These are phyloP conservation scores for Sporothrix protearum DNA, from an alignment of 2,329 filamentous ascomycete genomes.

Conservation along the genomic window DNA sequence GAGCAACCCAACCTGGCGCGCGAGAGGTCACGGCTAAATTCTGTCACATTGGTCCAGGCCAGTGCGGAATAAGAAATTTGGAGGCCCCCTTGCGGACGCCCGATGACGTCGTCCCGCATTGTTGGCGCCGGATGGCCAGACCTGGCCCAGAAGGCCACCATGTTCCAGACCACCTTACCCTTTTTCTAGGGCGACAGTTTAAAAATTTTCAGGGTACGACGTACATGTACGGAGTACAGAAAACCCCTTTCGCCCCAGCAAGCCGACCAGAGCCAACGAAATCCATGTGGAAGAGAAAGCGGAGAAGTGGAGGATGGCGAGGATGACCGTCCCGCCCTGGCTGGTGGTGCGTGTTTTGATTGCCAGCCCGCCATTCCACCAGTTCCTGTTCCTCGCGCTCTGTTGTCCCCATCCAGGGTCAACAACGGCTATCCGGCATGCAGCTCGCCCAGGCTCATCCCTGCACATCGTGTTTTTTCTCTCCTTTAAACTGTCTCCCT, in stretches of 20 bases:
- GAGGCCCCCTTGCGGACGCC: conserved; percentile 10
- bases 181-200: background rate
- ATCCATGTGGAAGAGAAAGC: conserved; percentile 17
- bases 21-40: background rate
- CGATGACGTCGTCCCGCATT: conserved; percentile 25
- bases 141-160: background rate
- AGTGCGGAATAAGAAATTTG: conserved; percentile 5
- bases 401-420: background rate
- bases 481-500: background rate
- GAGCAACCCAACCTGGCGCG: background rate
- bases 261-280: background rate
- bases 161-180: conserved; percentile 18
- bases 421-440: conserved; percentile 21
- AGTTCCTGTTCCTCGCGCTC: background rate
- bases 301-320: conserved; percentile 16
- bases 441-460: conserved; percentile 8
- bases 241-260: background rate
- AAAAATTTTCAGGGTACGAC: background rate
- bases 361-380: conserved; percentile 7
- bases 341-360: conserved; percentile 2
- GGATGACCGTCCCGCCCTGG: background rate
- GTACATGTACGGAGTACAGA: background rate
- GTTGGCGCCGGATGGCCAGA: background rate
- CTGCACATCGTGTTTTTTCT: conserved; percentile 14
- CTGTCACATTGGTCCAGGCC: background rate